These are phyloP conservation scores for Bolboschoenus planiculmis DNA, from an alignment of 176 grass and related monocot genomes.

Conservation along the genomic window DNA sequence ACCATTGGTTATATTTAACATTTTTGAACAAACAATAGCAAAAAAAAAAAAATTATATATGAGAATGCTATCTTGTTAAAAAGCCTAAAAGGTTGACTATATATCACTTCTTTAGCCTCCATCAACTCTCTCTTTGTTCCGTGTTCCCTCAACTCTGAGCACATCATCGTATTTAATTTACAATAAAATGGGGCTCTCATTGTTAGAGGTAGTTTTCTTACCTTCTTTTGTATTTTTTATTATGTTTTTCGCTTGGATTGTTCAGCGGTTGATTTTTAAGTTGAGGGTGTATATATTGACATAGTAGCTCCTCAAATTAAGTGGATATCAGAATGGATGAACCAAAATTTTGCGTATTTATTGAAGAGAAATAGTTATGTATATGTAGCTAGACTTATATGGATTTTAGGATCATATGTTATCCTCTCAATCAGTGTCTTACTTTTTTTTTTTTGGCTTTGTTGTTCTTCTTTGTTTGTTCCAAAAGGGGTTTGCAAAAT, in stretches of 20 bases:
- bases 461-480: not conserved
- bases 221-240: not conserved
- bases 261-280: not conserved
- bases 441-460: not conserved
- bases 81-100: not conserved
- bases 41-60: not conserved
- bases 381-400: not conserved
- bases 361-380: not conserved
- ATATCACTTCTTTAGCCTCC: not conserved
- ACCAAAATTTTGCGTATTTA: not conserved
- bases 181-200: constrained; percentile 6
- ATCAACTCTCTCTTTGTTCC: not conserved
- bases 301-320: not conserved
- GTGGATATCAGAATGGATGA: not conserved
- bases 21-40: not conserved
- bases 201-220: not conserved
- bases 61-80: not conserved
- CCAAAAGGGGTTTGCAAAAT: constrained; percentile 23
- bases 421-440: not conserved
- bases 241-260: not conserved
- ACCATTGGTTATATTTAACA: not conserved
- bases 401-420: not conserved
- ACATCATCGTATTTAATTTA: not conserved
- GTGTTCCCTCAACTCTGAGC: not conserved
- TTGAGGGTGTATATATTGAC: not conserved